Percentiles rank a stretch among this genome's conserved stretches.
Evolutionary conservation across 306 rosid species (phyloP).

Genomic region (Albizia julibrissin): DNA sequence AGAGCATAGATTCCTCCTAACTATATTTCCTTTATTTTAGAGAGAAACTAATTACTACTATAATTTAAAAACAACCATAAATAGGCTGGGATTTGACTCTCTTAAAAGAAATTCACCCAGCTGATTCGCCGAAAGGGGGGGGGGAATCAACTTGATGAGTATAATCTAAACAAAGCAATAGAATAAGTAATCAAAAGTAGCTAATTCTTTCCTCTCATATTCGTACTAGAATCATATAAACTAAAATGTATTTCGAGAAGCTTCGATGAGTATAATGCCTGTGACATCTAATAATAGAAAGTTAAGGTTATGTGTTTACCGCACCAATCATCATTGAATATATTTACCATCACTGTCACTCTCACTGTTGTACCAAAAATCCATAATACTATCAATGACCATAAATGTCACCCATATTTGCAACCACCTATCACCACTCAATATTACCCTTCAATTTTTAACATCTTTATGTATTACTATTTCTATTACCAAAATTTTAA

Average conservation of each 20-base stretch:
- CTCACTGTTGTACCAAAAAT: slow-evolving; percentile 4
- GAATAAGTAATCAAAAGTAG: too few species aligned
- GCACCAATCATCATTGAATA: not conserved
- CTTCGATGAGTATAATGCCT: not conserved
- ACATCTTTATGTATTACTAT: not conserved
- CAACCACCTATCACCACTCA: slow-evolving; percentile 24
- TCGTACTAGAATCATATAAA: not conserved
- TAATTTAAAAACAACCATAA: not conserved
- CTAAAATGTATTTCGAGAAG: not conserved
- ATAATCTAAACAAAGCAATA: too few species aligned
- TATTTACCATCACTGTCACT: slow-evolving; percentile 36
- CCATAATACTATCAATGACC: slow-evolving; percentile 37
- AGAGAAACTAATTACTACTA: not conserved
- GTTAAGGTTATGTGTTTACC: not conserved
- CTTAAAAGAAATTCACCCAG: not conserved
- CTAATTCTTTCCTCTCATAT: too few species aligned
- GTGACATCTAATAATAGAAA: not conserved
- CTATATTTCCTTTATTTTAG: not conserved
- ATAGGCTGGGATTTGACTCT: not conserved
- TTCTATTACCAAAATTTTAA: not conserved
- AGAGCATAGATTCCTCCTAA: not conserved
- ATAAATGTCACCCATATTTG: slow-evolving; percentile 27
- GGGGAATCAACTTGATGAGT: too few species aligned
- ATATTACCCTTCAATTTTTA: not conserved
- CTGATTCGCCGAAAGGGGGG: not conserved